phyloP scores from a whole-genome alignment of 2,329 filamentous ascomycete species.

The Alternaria viburni region DNA sequence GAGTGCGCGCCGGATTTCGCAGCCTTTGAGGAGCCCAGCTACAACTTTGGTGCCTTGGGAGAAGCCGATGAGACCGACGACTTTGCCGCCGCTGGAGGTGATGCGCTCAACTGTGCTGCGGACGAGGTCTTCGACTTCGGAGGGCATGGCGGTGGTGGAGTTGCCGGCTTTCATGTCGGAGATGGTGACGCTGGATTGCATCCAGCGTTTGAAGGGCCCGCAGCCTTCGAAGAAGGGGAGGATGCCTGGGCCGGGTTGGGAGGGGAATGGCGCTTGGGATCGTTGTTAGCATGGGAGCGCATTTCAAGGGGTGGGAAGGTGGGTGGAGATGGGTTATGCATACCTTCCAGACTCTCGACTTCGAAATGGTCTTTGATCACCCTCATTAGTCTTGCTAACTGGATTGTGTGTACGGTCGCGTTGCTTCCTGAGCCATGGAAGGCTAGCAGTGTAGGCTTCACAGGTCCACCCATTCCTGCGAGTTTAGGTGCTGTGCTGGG shows the following conservation, averaged over 20 bases:
- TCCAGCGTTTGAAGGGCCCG: conserved; percentile 45
- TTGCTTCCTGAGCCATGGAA: conserved; percentile 48
- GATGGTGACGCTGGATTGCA: conserved; percentile 22
- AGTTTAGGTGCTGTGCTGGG: not conserved
- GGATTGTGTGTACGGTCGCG: conserved; percentile 40
- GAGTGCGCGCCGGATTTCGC: conserved; percentile 25
- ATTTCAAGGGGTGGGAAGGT: not conserved
- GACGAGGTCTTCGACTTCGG: conserved; percentile 32
- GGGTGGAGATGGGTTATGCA: not conserved
- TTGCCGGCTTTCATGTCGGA: conserved; percentile 23
- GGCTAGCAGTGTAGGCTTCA: conserved; percentile 42
- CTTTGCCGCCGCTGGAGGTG: conserved; percentile 21
- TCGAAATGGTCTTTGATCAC: conserved; percentile 33
- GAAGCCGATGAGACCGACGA: conserved; percentile 43
- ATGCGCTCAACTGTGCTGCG: conserved; percentile 21
- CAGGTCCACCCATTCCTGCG: not conserved
- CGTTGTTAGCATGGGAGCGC: not conserved
- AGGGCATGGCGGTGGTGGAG: conserved; percentile 16
- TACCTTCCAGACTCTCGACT: conserved; percentile 35
- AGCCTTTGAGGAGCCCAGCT: conserved; percentile 36
- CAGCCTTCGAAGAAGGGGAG: conserved; percentile 49
- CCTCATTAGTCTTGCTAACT: conserved; percentile 38
- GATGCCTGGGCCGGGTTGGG: conserved; percentile 43
- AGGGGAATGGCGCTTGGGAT: conserved; percentile 38
- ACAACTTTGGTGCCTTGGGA: conserved; percentile 44